Conservation (phyloP, 2,329 filamentous ascomycete genomes). For the Mariannaea elegans region DNA sequence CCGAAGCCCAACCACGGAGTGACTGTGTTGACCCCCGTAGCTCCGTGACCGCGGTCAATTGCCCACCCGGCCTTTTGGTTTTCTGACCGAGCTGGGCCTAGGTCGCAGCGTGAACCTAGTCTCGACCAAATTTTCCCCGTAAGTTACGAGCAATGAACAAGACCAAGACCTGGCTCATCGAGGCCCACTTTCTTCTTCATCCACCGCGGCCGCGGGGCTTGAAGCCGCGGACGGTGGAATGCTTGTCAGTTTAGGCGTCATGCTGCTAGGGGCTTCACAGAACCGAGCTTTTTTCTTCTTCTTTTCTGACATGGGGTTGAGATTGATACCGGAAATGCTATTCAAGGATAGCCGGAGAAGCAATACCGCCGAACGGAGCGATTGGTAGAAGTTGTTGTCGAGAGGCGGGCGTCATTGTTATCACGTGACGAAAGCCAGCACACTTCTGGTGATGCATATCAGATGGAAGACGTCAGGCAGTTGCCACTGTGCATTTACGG, state of each 20-base stretch:
- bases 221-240: not conserved
- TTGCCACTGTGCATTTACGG: no score
- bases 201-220: slow-evolving; percentile 4
- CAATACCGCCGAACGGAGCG: slow-evolving; percentile 2
- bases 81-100: not conserved
- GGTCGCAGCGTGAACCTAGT: not conserved
- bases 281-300: no score
- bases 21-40: no score
- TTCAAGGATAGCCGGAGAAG: not conserved
- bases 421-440: slow-evolving; percentile 8
- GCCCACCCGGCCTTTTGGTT: slow-evolving; percentile 7
- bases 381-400: not conserved
- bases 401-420: not conserved
- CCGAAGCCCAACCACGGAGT: no score
- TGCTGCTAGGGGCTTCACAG: no score
- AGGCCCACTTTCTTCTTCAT: slow-evolving; percentile 1
- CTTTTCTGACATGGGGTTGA: not conserved
- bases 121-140: slow-evolving; percentile 1
- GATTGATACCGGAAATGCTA: not conserved
- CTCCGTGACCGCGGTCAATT: not conserved
- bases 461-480: slow-evolving; percentile 7
- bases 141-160: not conserved
- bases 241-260: not conserved
- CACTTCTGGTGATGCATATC: not conserved
- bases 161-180: slow-evolving; percentile 1